Evolutionary conservation across 2,329 filamentous ascomycete genomes (phyloP), one percentile per base, ranked within the genome.

Genomic region (Penicillium palitans): DNA sequence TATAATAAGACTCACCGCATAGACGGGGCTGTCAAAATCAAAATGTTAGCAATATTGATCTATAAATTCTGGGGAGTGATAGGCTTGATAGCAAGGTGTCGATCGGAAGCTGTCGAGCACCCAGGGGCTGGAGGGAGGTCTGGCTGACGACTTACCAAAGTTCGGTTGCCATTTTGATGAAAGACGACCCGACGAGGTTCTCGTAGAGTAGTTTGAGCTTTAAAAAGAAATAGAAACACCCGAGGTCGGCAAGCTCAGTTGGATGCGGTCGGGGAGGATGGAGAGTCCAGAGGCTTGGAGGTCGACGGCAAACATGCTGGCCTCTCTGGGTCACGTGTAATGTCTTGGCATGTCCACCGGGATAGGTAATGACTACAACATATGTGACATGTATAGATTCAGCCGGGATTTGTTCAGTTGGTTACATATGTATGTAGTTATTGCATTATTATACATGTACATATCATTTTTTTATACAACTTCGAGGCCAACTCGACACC

Each of bases 1-100:
- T 42, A 13, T 37, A 60, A 42, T 50, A 59, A 57, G 61, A 96
- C 93, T 91, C 87, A 98, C 95, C 86, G 95, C 91, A 84, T 98
- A 99, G 75, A 96, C 93, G 82, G 93, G 93, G 84, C 93, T 99
- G 72, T 64, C 75, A 51, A 58, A 63, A 65, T 62, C 60, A 60
- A 48, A 17, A 49, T 25, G 57, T 74, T 62, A 74, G 71, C 53
- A 60, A 46, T 13, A 52, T 47, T 53, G 47, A 51, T 51, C 37
- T 49, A 47, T 53, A 37, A 31, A 29, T 46, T 17, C 24, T 40
- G 33, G 8, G 31, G 42, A 21, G 24, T 55, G 47, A 46, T 25
- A 51, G 41, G 15, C 55, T 41, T 55, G 46, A 55, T 52, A 59
- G 57, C 63, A 54, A 44, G 55, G 50, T 39, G 55, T 52, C 50